phyloP scores from a whole-genome alignment of 495 filamentous ascomycete species.

The Neurospora sp. region DNA sequence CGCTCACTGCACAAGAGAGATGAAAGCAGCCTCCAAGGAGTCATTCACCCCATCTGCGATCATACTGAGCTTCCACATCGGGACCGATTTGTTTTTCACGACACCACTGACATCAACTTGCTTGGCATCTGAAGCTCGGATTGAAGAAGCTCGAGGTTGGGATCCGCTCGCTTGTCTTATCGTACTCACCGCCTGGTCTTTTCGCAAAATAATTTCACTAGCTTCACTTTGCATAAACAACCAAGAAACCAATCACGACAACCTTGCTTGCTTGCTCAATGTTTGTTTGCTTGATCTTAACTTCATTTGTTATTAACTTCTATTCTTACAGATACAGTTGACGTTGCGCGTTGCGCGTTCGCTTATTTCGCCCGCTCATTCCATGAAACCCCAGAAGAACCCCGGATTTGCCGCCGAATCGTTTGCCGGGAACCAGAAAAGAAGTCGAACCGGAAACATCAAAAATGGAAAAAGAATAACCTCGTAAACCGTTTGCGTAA shows the following conservation, averaged over 20 bases:
- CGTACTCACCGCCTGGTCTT: neutral
- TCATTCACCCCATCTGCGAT: neutral
- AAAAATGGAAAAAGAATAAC: neutral
- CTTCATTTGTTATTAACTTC: neutral
- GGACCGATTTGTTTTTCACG: no score
- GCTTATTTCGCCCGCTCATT: neutral
- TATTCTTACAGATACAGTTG: neutral
- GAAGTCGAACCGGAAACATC: neutral
- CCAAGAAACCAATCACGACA: neutral
- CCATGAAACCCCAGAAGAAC: neutral
- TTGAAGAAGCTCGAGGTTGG: neutral
- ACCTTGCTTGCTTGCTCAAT: neutral
- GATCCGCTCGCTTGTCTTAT: neutral
- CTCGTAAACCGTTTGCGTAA: conserved; percentile 4
- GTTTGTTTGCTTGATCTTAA: neutral
- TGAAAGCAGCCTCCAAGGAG: neutral
- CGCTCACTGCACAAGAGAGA: neutral
- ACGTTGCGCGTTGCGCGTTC: neutral
- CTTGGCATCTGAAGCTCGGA: neutral
- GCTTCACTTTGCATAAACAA: neutral
- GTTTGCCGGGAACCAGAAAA: neutral
- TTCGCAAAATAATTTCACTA: neutral
- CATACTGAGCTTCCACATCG: no score
- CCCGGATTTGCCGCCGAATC: neutral
- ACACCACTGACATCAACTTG: neutral